Evolutionary conservation across 257 asterid genomes (phyloP), one percentile per base, ranked within the genome.

Genomic region (Cruciata laevipes): DNA sequence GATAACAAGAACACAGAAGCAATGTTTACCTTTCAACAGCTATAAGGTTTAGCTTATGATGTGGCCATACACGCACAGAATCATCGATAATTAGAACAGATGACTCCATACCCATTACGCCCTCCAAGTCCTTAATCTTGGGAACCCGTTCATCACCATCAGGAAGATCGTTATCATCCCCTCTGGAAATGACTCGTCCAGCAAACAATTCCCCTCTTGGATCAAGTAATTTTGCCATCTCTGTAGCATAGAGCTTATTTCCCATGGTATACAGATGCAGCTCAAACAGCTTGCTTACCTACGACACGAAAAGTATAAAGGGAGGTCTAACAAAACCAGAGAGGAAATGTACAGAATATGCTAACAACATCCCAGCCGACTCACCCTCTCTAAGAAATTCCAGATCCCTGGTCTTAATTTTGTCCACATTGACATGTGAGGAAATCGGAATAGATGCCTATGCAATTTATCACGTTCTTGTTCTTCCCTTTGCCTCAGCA

Each of bases 381-480:
- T 65, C 73, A 90, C 99, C 99, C 87, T 94, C 77, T 88, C 95
- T 86, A 94, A 78, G 81, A 94, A 94, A 74, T 90, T 90, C 99
- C 99, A 94, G 76, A 94, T 82, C 76, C 99, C 99, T 66, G 99
- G 99, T 52, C 99, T 90, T 80, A 94, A 77, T 74, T 94, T 94
- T 61, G 99, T 94, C 99, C 99, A 94, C 99, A 94, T 94, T 70
- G 81, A 85, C 99, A 94, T 94, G 76, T 94, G 97, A 33, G 95
- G 96, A 81, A 90, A 94, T 69, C 96, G 85, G 70, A 90, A 88
- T 51, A 94, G 85, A 78, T 94, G 96, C 81, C 90, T 83, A 16
- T 77, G 84, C 51, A 88, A 79, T 81, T 88, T 94, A 68, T 88
- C 96, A 32, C 96, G 95, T 64, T 94, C 99, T 70, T 81, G 95